Conservation (phyloP, 129 eudicot species). For the Artemisia argyi region DNA sequence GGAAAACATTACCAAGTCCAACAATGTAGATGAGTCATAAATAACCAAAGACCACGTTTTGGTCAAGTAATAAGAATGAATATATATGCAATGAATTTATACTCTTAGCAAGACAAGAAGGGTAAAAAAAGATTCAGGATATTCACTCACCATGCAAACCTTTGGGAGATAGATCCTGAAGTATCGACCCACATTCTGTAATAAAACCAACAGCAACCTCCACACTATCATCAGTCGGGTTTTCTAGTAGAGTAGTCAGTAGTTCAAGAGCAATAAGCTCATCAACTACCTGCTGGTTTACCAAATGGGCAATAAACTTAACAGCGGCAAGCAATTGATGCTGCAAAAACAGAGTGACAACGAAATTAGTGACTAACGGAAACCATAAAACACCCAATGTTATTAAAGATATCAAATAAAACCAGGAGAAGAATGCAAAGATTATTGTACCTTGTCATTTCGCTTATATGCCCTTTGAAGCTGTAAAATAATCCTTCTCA, state of each 20-base stretch:
- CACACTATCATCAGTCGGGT: conserved; percentile 96
- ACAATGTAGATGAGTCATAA: neutral
- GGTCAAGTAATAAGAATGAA: neutral
- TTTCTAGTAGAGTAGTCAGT: conserved; percentile 69
- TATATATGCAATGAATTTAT: neutral
- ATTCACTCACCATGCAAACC: conserved; percentile 80
- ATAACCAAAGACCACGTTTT: conserved; percentile 17
- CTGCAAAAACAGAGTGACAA: conserved; percentile 37
- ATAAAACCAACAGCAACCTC: conserved; percentile 98
- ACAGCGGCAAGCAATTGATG: conserved; percentile 92
- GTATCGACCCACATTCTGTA: conserved; percentile 89
- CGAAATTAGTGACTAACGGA: neutral
- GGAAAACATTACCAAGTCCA: neutral
- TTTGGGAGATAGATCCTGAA: conserved; percentile 78
- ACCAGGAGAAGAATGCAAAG: neutral
- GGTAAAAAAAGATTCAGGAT: neutral
- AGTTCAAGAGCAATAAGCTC: conserved; percentile 95
- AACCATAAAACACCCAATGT: neutral
- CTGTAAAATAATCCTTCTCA: conserved; percentile 80
- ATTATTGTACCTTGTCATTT: conserved; percentile 71
- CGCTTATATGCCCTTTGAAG: conserved; percentile 86
- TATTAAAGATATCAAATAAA: neutral
- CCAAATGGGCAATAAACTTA: conserved; percentile 91
- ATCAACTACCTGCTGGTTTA: conserved; percentile 89
- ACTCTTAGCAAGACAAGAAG: neutral